Evolutionary conservation across 2,329 filamentous ascomycete species (phyloP).

Genomic region (Phaeosphaeriaceae sp.): DNA sequence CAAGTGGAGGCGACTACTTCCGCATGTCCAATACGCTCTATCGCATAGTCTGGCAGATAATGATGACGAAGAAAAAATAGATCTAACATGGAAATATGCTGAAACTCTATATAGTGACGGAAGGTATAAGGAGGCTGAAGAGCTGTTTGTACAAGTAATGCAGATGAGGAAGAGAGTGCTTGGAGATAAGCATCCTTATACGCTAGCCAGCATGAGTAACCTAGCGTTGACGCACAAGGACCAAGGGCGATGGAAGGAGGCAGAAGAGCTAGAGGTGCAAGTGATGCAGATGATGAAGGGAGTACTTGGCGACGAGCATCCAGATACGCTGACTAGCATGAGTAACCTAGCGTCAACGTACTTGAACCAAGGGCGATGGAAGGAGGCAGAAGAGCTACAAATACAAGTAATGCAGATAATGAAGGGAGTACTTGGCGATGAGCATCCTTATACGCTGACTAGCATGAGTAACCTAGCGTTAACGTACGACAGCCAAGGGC

Average conservation of each 20-base stretch:
- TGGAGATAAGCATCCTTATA: no score
- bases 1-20: constrained; percentile 27
- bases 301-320: neutral
- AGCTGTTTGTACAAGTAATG: neutral
- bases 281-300: neutral
- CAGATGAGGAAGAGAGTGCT: no score
- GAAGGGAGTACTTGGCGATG: no score
- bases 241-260: neutral
- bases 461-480: no score
- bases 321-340: neutral
- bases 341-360: neutral
- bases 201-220: no score
- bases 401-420: no score
- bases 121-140: constrained; percentile 4
- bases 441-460: no score
- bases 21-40: constrained; percentile 21
- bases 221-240: constrained; percentile 1
- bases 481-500: no score
- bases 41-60: constrained; percentile 9
- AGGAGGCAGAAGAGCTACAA: no score
- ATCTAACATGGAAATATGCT: constrained; percentile 17
- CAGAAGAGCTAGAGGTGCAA: neutral
- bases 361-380: no score
- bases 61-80: constrained; percentile 7
- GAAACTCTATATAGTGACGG: constrained; percentile 15